These are phyloP conservation scores for Hypoxylon sp. DNA, from an alignment of 2,329 filamentous ascomycete genomes.

Conservation along the genomic window DNA sequence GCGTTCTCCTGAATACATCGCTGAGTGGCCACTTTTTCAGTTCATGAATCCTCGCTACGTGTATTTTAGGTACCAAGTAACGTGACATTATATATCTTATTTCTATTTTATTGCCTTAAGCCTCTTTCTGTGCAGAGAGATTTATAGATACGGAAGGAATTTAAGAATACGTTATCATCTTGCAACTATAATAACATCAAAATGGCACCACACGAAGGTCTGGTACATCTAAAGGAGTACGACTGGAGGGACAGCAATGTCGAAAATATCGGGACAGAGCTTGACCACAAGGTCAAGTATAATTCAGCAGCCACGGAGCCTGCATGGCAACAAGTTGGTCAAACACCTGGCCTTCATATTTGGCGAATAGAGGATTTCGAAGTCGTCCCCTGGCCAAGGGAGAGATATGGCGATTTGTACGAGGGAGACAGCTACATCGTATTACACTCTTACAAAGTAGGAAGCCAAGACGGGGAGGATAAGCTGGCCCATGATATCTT, in stretches of 20 bases:
- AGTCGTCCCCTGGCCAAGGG: constrained; percentile 72
- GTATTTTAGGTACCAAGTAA: background rate
- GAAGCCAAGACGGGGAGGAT: constrained; percentile 59
- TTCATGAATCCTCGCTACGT: constrained; percentile 8
- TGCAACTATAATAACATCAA: constrained; percentile 37
- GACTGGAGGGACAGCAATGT: constrained; percentile 79
- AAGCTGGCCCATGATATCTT: constrained; percentile 75
- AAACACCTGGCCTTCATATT: constrained; percentile 68
- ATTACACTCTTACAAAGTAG: constrained; percentile 71
- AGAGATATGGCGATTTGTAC: constrained; percentile 72
- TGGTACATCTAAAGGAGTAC: constrained; percentile 75
- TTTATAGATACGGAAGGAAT: background rate
- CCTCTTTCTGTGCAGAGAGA: background rate
- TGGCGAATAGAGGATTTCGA: constrained; percentile 79
- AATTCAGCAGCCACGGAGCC: constrained; percentile 75
- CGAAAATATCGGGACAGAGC: constrained; percentile 73
- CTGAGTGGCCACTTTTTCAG: constrained; percentile 11
- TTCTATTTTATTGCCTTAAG: background rate
- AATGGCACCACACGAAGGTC: constrained; percentile 74
- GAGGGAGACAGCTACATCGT: constrained; percentile 79
- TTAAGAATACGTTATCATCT: background rate
- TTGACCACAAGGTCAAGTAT: constrained; percentile 79
- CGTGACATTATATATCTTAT: background rate
- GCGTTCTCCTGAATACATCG: constrained; percentile 22
- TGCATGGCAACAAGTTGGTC: constrained; percentile 75